Conservation (phyloP, 208 protist species). For the Tetramitus jugosus region DNA sequence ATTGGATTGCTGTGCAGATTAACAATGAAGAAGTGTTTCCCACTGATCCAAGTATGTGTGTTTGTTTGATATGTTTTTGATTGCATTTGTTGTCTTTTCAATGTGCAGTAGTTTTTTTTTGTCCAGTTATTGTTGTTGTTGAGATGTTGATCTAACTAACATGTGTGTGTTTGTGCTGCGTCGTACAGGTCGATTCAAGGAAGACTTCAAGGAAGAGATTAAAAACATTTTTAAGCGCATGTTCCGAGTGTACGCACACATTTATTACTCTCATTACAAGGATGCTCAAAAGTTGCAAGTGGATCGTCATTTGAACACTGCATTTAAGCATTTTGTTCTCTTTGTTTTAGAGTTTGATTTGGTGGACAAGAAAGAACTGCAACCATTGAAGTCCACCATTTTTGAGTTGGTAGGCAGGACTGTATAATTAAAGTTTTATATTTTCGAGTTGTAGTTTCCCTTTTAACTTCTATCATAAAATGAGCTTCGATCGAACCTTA, state of each 20-base stretch:
- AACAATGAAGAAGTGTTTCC: slow-evolving; percentile 94
- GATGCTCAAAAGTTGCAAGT: slow-evolving; percentile 83
- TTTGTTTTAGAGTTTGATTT: slow-evolving; percentile 69
- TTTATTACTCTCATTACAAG: slow-evolving; percentile 93
- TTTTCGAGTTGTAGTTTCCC: too few relatives aligned
- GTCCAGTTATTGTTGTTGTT: too few relatives aligned
- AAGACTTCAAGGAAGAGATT: slow-evolving; percentile 41
- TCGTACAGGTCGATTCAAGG: too few relatives aligned
- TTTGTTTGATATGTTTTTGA: too few relatives aligned
- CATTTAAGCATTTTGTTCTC: slow-evolving; percentile 81
- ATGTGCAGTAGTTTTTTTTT: too few relatives aligned
- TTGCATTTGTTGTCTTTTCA: too few relatives aligned
- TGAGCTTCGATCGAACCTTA: too few relatives aligned
- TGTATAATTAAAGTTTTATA: neutral
- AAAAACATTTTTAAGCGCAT: slow-evolving; percentile 92
- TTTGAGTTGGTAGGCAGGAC: neutral
- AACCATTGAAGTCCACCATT: slow-evolving; percentile 25
- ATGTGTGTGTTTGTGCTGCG: too few relatives aligned
- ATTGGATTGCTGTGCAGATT: slow-evolving; percentile 92
- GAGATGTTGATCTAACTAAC: too few relatives aligned
- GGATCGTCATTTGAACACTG: slow-evolving; percentile 94
- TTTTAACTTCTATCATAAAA: too few relatives aligned
- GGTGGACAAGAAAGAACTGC: slow-evolving; percentile 52
- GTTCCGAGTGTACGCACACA: slow-evolving; percentile 98
- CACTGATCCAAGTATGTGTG: slow-evolving; percentile 41